Evolutionary conservation across 371 early-diverging fungal species (phyloP), one percentile per base, ranked within the genome.

Genomic region (Mucor ambiguus): DNA sequence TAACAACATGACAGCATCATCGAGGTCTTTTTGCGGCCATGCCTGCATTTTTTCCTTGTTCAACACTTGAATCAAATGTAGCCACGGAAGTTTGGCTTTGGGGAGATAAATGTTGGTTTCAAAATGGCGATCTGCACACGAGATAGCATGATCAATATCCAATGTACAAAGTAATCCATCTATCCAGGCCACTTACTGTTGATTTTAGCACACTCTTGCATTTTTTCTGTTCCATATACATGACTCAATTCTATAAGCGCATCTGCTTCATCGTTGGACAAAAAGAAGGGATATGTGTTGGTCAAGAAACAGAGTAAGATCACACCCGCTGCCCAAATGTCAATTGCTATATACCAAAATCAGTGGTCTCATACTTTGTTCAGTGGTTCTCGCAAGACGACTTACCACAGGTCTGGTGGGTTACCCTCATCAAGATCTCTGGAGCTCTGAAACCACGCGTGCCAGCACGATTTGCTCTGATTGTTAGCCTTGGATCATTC

Each of bases 361-460:
- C 3, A 48, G 20, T 30, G 41, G 24, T 1, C 37, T 3, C 37
- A 9, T 6, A 5, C 10, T 33, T 33, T 33, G 1, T 33, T 8
- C 2, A 4, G 30, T 6, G 6, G n/a, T n/a, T n/a, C 9, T 33
- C 33, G 33, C 9, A 33, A 33, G 9, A 33, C 10, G 3, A 10
- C 33, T 33, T 85, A 92, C 94, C 92, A 22, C 87, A 85, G 4
- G 96, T 93, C 72, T 99, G 99, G 56, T 90, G 60, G 0, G 75
- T 69, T n/a, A 91, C 89, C 58, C 94, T 89, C 66, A 99, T 83
- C 18, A 99, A 76, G 1, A 99, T 96, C 72, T 99, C 99, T 0
- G 99, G 99, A 6, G 99, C 96, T 30, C 99, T 85, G 70, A 97
- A 99, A 12, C 99, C 99, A 58, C 98, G 78, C 1, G 99, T 99